Evolutionary conservation across 805 yeast species (phyloP).

Genomic region (Teunomyces funiuensis): DNA sequence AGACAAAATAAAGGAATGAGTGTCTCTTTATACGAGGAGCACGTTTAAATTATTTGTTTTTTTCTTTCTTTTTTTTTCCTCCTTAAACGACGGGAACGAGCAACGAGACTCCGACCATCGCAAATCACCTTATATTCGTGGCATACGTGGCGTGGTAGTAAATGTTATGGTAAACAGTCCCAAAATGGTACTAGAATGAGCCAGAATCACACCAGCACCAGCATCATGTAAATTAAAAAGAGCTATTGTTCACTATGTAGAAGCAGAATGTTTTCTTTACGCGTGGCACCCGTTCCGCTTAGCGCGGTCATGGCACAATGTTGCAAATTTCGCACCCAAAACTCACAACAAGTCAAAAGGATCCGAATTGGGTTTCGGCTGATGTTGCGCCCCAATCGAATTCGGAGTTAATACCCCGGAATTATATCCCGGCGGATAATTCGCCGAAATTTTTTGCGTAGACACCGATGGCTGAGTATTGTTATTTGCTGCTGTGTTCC

Average conservation of each 20-base stretch:
- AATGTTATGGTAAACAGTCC: background rate
- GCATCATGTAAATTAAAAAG: background rate
- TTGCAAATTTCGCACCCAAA: background rate
- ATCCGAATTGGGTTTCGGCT: constrained; percentile 6
- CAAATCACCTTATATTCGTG: constrained; percentile 2
- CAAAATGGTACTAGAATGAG: background rate
- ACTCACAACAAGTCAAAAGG: constrained; percentile 16
- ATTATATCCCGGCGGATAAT: constrained; percentile 35
- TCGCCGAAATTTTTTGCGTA: constrained; percentile 7
- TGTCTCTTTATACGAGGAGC: constrained; percentile 1
- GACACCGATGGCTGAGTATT: constrained; percentile 4
- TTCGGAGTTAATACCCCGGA: constrained; percentile 28
- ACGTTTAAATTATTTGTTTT: background rate
- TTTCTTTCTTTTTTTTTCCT: background rate
- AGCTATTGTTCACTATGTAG: too few relatives aligned
- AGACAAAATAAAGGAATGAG: background rate
- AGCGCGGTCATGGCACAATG: background rate
- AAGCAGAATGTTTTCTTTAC: too few relatives aligned
- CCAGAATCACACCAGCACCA: constrained; percentile 2
- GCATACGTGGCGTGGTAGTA: constrained; percentile 3
- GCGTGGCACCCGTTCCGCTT: too few relatives aligned
- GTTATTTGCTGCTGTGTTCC: constrained; percentile 14
- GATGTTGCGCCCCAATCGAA: constrained; percentile 10
- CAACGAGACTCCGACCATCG: background rate
- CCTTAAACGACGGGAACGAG: constrained; percentile 9